Base-by-base conservation (phyloP, 805 yeast species). In the Schwanniomyces sp. region DNA sequence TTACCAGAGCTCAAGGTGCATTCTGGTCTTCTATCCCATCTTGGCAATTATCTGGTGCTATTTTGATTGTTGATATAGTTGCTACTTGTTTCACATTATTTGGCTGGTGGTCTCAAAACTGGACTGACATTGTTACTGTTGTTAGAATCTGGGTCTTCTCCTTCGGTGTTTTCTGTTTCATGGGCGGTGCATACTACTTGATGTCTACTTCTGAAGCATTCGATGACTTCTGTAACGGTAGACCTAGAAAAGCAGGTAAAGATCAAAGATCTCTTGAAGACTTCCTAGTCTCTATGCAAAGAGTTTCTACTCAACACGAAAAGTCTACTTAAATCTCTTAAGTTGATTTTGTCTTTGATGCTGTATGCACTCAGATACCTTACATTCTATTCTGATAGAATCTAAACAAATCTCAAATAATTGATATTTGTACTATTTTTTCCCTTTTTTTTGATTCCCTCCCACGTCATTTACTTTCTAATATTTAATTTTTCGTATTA, bases 21-120 rank as follows among this genome's bases (percentile, higher is more conserved):
- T 91, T 91, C 94, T 91, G 97, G 97, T 87, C 96, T 51, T 89
- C 96, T 41, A 65, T 80, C 51, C 97, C 97, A 79, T 91, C 97
- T 43, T 91, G 97, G 97, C 96, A 90, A 81, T 84, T 90, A 77
- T 61, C 94, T 63, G 96, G 96, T 79, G 97, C 97, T 64, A 96
- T 90, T 63, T 80, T 88, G 69, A 75, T 75, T 67, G 97, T 90
- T 69, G 97, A 90, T 75, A 75, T 90, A 79, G 75, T 91, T 63
- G 96, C 97, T 59, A 91, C 97, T 54, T 80, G 88, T 83, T 91
- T 90, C 85, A 78, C 90, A 64, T 74, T 90, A 67, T 91, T 89
- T 84, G 97, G 97, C 63, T 91, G 96, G 96, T 90, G 95, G 92
- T 86, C 95, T 58, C 96, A 88, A 76, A 91, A 91, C 85, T 89